phyloP scores from a whole-genome alignment of 2,329 filamentous ascomycete species.

The Cercospora canescens region DNA sequence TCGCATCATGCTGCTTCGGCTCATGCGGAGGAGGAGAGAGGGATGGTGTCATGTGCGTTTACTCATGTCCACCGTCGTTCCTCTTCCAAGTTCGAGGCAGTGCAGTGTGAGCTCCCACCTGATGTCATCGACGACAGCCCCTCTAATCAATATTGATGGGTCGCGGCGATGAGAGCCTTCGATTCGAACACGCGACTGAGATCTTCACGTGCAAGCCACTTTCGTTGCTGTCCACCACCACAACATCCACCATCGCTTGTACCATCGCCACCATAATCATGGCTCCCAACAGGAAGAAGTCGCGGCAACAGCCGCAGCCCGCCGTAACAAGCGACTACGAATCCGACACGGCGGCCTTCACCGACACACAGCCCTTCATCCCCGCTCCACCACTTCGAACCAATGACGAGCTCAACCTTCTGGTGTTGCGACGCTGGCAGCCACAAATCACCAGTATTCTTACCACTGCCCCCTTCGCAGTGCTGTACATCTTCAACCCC shows the following conservation, averaged over 20 bases:
- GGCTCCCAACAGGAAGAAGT: constrained; percentile 19
- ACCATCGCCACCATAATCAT: constrained; percentile 4
- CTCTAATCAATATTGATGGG: background rate
- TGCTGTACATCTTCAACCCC: constrained; percentile 77
- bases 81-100: background rate
- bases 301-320: constrained; percentile 15
- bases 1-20: background rate
- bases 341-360: constrained; percentile 26
- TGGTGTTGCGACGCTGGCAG: constrained; percentile 78
- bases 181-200: background rate
- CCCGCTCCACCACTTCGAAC: constrained; percentile 58
- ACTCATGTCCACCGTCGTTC: background rate
- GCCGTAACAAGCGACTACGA: constrained; percentile 12
- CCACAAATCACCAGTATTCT: constrained; percentile 72
- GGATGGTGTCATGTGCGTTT: background rate
- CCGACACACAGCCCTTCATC: constrained; percentile 31
- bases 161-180: accelerated
- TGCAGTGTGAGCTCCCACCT: background rate
- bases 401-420: constrained; percentile 84
- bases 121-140: constrained; percentile 2
- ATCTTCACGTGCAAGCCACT: background rate
- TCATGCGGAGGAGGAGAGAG: background rate
- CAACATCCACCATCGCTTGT: background rate
- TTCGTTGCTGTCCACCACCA: background rate
- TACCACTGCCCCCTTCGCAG: constrained; percentile 79